Evolutionary conservation across 2,329 filamentous ascomycete species (phyloP).

Genomic region (Septoria linicola): DNA sequence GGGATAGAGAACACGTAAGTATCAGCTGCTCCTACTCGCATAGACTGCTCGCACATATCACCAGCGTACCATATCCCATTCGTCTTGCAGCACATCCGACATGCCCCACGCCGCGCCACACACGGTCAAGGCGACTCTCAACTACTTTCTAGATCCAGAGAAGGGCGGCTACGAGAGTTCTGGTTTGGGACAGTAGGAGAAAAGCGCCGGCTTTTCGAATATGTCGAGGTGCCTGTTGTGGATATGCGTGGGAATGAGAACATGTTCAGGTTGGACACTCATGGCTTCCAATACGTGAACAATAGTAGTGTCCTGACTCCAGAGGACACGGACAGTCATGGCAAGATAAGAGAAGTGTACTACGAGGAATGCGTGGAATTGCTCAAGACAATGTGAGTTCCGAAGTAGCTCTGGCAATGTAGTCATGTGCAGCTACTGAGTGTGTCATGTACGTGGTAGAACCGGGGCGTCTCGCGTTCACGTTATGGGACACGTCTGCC

Average conservation of each 20-base stretch:
- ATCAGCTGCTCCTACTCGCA: too few relatives aligned
- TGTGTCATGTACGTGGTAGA: not conserved
- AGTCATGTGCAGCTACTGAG: not conserved
- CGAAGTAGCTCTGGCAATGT: not conserved
- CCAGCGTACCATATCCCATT: too few relatives aligned
- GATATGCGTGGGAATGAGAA: slow-evolving; percentile 39
- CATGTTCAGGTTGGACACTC: slow-evolving; percentile 14
- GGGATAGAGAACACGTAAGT: too few relatives aligned
- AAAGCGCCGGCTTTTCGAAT: slow-evolving; percentile 18
- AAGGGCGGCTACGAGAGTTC: slow-evolving; percentile 16
- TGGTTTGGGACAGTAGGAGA: slow-evolving; percentile 15
- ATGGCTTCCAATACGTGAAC: slow-evolving; percentile 30
- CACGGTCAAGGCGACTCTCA: slow-evolving; percentile 14
- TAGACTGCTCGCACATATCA: too few relatives aligned
- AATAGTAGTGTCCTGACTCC: not conserved
- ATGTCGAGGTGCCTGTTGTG: slow-evolving; percentile 41
- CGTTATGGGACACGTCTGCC: slow-evolving; percentile 13
- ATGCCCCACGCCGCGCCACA: slow-evolving; percentile 5
- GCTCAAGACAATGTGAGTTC: slow-evolving; percentile 12
- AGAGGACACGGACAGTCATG: slow-evolving; percentile 6
- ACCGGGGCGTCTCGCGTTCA: slow-evolving; percentile 11
- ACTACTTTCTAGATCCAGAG: slow-evolving; percentile 19
- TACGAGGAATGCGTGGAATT: slow-evolving; percentile 15
- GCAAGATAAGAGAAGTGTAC: slow-evolving; percentile 10
- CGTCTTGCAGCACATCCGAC: too few relatives aligned